Percentiles rank a stretch among this genome's conserved stretches.
Evolutionary conservation across 2,329 filamentous ascomycete species (phyloP).

Genomic region (Cercospora beticola): DNA sequence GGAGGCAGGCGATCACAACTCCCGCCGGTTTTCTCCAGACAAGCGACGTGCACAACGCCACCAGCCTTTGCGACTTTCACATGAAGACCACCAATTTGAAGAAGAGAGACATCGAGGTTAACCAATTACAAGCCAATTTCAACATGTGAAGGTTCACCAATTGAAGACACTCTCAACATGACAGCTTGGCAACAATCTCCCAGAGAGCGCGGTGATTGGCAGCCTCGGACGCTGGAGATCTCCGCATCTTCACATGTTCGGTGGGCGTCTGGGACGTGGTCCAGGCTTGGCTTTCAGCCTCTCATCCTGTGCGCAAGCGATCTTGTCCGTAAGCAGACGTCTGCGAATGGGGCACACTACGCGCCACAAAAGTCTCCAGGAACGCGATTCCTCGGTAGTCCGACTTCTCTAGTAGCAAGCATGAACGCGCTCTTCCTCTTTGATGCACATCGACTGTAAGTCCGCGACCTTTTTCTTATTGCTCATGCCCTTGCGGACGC

Average conservation of each 20-base stretch:
- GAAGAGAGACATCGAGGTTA: neutral
- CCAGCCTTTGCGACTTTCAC: neutral
- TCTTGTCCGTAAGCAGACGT: neutral
- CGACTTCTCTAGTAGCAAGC: neutral
- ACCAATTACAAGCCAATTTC: neutral
- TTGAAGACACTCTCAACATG: neutral
- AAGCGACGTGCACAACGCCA: neutral
- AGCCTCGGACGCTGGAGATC: neutral
- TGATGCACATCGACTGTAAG: neutral
- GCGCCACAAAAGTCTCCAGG: neutral
- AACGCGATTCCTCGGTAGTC: neutral
- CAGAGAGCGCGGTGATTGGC: neutral
- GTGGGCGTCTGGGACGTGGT: neutral
- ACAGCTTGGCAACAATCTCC: neutral
- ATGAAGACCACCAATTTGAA: neutral
- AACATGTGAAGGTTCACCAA: neutral
- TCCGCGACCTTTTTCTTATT: neutral
- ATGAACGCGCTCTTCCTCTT: neutral
- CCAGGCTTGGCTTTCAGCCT: neutral
- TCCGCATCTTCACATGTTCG: neutral
- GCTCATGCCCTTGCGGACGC: neutral
- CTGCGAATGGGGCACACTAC: neutral
- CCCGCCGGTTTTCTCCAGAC: neutral
- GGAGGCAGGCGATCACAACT: neutral
- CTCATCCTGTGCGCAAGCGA: neutral